Conservation (phyloP, 805 yeast genomes). For the Grigorovia yakushimaensis region DNA sequence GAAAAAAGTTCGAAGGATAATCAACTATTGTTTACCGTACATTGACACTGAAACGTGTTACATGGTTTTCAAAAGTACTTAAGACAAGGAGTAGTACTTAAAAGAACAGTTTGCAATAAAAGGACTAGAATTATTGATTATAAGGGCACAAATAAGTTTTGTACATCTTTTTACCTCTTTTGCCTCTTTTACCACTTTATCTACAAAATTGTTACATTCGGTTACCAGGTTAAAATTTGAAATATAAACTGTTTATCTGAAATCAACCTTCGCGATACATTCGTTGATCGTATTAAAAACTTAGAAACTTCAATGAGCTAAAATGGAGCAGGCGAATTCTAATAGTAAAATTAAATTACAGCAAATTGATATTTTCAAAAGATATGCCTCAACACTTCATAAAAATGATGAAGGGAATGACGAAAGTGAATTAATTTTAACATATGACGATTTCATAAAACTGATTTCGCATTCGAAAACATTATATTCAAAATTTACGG, state of each 20-base stretch:
- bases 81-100: no score
- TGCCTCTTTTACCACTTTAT: neutral
- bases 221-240: neutral
- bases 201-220: neutral
- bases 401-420: neutral
- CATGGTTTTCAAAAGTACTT: no score
- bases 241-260: no score
- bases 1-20: no score
- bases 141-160: no score
- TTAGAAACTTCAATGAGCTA: neutral
- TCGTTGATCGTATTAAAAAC: neutral
- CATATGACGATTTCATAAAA: slow-evolving; percentile 29
- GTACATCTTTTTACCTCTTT: neutral
- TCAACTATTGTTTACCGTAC: no score
- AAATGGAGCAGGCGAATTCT: slow-evolving; percentile 33
- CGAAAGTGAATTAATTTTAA: slow-evolving; percentile 23
- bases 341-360: slow-evolving; percentile 30
- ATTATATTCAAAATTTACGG: slow-evolving; percentile 25
- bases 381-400: slow-evolving; percentile 30
- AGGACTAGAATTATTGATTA: no score
- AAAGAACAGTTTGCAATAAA: no score
- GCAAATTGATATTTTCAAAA: slow-evolving; percentile 36
- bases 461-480: slow-evolving; percentile 28
- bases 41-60: no score
- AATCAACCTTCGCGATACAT: neutral